Evolutionary conservation across 2,329 filamentous ascomycete species (phyloP).

Genomic region (Venturia effusa): DNA sequence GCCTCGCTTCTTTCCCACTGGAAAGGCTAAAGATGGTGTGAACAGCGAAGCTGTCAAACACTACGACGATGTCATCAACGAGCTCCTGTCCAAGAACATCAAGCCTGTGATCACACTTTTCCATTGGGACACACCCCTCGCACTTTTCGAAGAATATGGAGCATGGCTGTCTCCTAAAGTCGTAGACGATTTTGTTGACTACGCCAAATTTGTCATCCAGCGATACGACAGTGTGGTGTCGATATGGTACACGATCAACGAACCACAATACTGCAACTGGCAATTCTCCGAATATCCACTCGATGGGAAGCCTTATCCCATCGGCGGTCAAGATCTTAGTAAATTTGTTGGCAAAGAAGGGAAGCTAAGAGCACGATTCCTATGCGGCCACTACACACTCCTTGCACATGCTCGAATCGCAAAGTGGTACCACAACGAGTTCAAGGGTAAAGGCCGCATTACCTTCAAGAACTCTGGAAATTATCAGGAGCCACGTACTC

Average conservation of each 20-base stretch:
- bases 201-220: slow-evolving; percentile 31
- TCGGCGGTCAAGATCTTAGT: slow-evolving; percentile 56
- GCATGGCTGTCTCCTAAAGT: slow-evolving; percentile 20
- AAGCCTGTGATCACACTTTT: slow-evolving; percentile 28
- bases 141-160: slow-evolving; percentile 31
- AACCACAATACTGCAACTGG: slow-evolving; percentile 38
- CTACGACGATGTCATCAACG: slow-evolving; percentile 30
- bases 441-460: slow-evolving; percentile 30
- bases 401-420: slow-evolving; percentile 33
- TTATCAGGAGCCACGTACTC: slow-evolving; percentile 22
- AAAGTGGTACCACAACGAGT: slow-evolving; percentile 36
- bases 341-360: slow-evolving; percentile 12
- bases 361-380: slow-evolving; percentile 30
- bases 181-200: slow-evolving; percentile 32
- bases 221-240: slow-evolving; percentile 30
- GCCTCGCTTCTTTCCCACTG: slow-evolving; percentile 29
- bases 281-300: slow-evolving; percentile 35
- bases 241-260: slow-evolving; percentile 32
- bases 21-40: slow-evolving; percentile 19
- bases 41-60: slow-evolving; percentile 25
- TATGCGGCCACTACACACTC: slow-evolving; percentile 34
- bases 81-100: slow-evolving; percentile 25
- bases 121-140: slow-evolving; percentile 33
- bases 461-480: slow-evolving; percentile 34
- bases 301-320: slow-evolving; percentile 67